phyloP scores from a whole-genome alignment of 2,329 filamentous ascomycete genomes.

The Cryphonectria naterciae region DNA sequence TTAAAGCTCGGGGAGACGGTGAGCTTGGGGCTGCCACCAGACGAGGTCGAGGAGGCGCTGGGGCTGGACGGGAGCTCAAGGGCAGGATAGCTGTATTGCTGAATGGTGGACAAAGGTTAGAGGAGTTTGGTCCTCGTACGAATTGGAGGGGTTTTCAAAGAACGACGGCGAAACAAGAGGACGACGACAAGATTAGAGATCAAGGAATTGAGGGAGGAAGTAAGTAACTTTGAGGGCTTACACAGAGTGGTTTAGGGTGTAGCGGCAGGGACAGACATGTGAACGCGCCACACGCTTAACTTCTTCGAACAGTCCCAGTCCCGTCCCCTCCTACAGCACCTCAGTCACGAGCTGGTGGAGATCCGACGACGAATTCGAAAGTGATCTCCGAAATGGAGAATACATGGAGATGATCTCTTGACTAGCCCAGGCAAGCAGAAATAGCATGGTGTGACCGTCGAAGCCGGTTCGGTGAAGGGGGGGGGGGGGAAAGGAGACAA shows the following conservation, averaged over 20 bases:
- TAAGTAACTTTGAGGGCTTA: not conserved
- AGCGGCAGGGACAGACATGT: not conserved
- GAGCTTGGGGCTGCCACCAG: conserved; percentile 24
- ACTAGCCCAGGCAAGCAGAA: not conserved
- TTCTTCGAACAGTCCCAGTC: not conserved
- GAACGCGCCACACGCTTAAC: not conserved
- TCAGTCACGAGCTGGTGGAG: not conserved
- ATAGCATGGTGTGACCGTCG: not conserved
- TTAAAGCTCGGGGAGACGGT: conserved; percentile 27
- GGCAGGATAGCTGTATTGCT: conserved; percentile 20
- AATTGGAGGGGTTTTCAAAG: not conserved
- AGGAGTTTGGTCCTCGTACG: conserved; percentile 7
- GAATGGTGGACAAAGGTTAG: conserved; percentile 25
- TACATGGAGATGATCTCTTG: not conserved
- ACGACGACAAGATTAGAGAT: not conserved
- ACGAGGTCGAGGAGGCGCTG: conserved; percentile 6
- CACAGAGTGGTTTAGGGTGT: not conserved
- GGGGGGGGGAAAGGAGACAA: no score
- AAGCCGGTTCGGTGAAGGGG: not conserved
- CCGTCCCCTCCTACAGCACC: not conserved
- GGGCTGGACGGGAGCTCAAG: conserved; percentile 11
- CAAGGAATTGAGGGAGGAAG: not conserved
- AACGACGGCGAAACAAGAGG: not conserved
- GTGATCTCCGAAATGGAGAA: conserved; percentile 4
- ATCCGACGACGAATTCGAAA: not conserved